Conservation (phyloP, 768 basidiomycete species). For the Chalciporus piperatus region DNA sequence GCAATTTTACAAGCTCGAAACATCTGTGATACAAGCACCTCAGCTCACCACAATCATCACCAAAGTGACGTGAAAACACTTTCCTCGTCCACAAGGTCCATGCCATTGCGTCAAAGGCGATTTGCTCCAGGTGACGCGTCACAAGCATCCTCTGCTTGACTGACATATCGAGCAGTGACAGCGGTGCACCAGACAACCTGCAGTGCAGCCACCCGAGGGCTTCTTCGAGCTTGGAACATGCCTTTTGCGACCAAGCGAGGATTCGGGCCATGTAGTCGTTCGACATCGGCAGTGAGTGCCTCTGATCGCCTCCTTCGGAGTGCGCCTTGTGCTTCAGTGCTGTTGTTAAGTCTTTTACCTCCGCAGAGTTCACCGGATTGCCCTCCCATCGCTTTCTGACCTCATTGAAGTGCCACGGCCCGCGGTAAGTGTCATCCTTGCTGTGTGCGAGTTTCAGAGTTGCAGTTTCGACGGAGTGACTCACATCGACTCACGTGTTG, state of each 20-base stretch:
- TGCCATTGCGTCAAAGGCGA: not conserved
- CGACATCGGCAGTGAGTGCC: constrained; percentile 21
- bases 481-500: not conserved
- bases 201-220: not conserved
- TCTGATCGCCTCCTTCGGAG: constrained; percentile 3
- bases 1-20: constrained; percentile 30
- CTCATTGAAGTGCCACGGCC: constrained; percentile 26
- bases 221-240: not conserved
- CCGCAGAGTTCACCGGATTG: constrained; percentile 26
- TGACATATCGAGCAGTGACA: not conserved
- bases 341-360: constrained; percentile 23
- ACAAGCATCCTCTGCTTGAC: not conserved
- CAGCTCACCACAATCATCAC: too few relatives aligned
- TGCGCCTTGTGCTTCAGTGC: constrained; percentile 22
- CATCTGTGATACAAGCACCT: too few relatives aligned
- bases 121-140: not conserved
- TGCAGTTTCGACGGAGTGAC: too few relatives aligned
- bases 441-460: constrained; percentile 5
- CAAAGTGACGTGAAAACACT: too few relatives aligned
- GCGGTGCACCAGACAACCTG: not conserved
- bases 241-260: not conserved
- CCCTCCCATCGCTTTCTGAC: constrained; percentile 23
- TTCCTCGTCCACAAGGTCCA: constrained; percentile 2
- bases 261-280: constrained; percentile 3
- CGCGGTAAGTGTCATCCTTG: constrained; percentile 23